phyloP scores from a whole-genome alignment of 2,329 filamentous ascomycete genomes.

The Beauveria australis region DNA sequence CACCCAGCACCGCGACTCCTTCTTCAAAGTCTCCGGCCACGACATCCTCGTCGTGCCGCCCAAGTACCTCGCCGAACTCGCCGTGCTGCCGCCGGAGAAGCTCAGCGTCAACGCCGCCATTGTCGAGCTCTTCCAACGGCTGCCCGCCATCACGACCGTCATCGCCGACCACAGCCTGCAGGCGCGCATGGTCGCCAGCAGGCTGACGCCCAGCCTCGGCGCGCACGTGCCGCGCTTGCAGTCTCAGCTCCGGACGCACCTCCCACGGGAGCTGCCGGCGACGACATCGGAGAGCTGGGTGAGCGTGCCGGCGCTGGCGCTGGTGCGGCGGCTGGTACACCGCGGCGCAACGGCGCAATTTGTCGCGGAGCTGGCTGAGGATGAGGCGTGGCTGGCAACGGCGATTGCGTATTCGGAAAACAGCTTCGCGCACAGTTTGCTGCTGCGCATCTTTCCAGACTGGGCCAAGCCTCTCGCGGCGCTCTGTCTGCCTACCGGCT shows the following conservation, averaged over 20 bases:
- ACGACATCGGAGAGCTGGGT: not conserved
- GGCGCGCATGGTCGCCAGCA: not conserved
- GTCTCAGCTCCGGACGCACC: not conserved
- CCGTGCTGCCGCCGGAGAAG: conserved; percentile 1
- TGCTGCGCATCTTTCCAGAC: conserved; percentile 5
- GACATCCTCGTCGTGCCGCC: conserved; percentile 1
- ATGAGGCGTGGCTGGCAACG: not conserved
- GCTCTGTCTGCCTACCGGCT: not conserved
- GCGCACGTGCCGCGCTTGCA: not conserved
- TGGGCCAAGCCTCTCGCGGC: not conserved
- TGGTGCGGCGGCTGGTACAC: not conserved
- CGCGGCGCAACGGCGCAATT: not conserved
- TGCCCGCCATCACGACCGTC: conserved; percentile 4
- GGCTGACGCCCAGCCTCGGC: not conserved
- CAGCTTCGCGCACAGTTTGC: conserved; percentile 1
- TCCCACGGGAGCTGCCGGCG: not conserved
- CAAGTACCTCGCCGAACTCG: not conserved
- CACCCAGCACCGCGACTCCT: not conserved
- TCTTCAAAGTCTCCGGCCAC: conserved; percentile 4
- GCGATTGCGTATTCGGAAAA: not conserved
- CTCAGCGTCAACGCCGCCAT: conserved; percentile 7
- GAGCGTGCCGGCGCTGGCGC: not conserved
- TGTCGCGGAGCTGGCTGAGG: not conserved
- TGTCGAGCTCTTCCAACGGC: not conserved
- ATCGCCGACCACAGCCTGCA: conserved; percentile 5